A percentile compares a stretch with the other conserved stretches of the same genome.
Evolutionary conservation across 257 asterid species (phyloP).

Genomic region (Salvia splendens): DNA sequence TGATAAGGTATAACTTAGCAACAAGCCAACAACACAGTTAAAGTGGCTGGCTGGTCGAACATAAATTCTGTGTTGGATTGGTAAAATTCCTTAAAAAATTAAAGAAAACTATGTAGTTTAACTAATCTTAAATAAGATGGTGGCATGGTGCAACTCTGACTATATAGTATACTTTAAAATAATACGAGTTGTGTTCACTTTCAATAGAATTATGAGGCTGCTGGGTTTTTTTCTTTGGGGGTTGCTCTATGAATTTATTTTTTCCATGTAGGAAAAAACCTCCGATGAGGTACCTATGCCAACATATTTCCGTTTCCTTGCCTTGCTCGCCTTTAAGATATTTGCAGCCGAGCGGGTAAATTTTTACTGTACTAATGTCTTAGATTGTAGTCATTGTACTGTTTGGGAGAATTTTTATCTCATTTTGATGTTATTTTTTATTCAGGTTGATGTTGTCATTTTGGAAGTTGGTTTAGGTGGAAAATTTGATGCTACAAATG

Average conservation of each 20-base stretch:
- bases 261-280: slow-evolving; percentile 55
- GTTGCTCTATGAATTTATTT: slow-evolving; percentile 13
- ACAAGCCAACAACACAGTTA: neutral
- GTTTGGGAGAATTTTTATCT: slow-evolving; percentile 17
- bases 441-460: slow-evolving; percentile 93
- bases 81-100: too few species aligned
- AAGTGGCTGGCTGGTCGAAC: neutral
- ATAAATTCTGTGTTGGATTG: neutral
- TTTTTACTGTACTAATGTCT: neutral
- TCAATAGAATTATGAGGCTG: neutral
- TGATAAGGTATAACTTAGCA: too few species aligned
- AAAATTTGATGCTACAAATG: slow-evolving; percentile 91
- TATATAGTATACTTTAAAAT: too few species aligned
- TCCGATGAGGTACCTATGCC: slow-evolving; percentile 85
- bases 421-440: slow-evolving; percentile 28
- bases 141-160: too few species aligned
- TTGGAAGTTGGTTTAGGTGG: slow-evolving; percentile 99
- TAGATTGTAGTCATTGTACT: neutral
- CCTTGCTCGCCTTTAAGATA: slow-evolving; percentile 93
- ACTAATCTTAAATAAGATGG: too few species aligned
- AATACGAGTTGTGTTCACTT: neutral
- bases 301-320: slow-evolving; percentile 93
- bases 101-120: too few species aligned
- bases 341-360: slow-evolving; percentile 89
- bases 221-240: slow-evolving; percentile 6